These are phyloP conservation scores for Apocynum venetum DNA, from an alignment of 257 asterid species.

Conservation along the genomic window DNA sequence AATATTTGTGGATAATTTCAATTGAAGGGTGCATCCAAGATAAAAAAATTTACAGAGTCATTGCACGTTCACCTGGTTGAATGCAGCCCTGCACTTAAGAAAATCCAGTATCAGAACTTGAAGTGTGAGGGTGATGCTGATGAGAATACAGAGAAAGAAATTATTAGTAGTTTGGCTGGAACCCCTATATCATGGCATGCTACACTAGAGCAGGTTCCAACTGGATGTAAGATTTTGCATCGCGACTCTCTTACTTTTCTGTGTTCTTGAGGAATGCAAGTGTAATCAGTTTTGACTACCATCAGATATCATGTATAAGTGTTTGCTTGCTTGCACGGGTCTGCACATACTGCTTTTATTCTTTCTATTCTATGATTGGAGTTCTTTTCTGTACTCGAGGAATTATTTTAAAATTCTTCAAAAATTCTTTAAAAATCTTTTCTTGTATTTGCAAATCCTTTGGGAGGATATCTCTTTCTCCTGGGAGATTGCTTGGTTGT, in stretches of 20 bases:
- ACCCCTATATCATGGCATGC: slow-evolving; percentile 90
- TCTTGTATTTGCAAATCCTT: slow-evolving; percentile 2
- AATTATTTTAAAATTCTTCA: not conserved
- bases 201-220: slow-evolving; percentile 80
- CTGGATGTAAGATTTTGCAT: slow-evolving; percentile 58
- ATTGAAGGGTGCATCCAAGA: slow-evolving; percentile 65
- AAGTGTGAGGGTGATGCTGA: slow-evolving; percentile 47
- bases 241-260: not conserved
- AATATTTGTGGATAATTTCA: not conserved
- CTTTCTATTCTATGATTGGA: not conserved
- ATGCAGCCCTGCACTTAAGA: slow-evolving; percentile 81
- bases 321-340: not conserved
- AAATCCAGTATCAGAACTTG: slow-evolving; percentile 72
- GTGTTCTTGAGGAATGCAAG: not conserved
- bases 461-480: not conserved
- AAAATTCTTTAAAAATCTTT: not conserved
- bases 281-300: not conserved
- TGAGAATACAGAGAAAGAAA: slow-evolving; percentile 36
- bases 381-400: not conserved
- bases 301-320: not conserved
- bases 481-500: not conserved
- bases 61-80: slow-evolving; percentile 87
- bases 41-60: slow-evolving; percentile 68
- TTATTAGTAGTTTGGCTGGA: slow-evolving; percentile 57
- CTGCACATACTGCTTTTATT: not conserved